Percentiles rank a stretch among this genome's conserved stretches.
These are phyloP conservation scores for Rubia balearica DNA, from an alignment of 305 asterid genomes.

Conservation along the genomic window DNA sequence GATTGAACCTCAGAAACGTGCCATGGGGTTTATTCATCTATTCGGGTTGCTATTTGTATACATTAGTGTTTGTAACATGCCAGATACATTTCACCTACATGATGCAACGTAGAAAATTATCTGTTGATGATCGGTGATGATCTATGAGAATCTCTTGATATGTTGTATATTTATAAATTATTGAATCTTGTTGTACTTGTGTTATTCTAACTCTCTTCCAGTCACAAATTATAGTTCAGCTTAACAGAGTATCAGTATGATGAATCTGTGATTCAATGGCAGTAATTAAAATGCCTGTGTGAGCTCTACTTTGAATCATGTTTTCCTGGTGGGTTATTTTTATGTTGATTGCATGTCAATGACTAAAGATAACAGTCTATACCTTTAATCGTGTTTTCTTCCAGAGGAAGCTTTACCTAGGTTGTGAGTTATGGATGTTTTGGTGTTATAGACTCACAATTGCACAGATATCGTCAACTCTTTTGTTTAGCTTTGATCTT, in stretches of 20 bases:
- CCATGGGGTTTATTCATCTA: too few relatives aligned
- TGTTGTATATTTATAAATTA: not conserved
- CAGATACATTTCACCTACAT: not conserved
- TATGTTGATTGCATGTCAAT: not conserved
- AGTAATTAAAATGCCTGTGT: not conserved
- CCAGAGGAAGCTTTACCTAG: not conserved
- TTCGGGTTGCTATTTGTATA: too few relatives aligned
- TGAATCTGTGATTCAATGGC: not conserved
- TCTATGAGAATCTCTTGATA: not conserved
- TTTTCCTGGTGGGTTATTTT: not conserved
- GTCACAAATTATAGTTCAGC: not conserved
- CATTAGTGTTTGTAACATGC: not conserved
- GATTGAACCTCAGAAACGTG: too few relatives aligned
- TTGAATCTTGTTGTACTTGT: not conserved
- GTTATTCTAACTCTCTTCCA: not conserved
- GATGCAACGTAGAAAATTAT: not conserved
- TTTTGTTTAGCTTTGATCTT: not conserved
- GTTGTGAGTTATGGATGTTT: not conserved
- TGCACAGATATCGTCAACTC: not conserved
- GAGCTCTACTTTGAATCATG: not conserved
- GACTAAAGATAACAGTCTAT: not conserved
- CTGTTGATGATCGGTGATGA: constrained; percentile 6
- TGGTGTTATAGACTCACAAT: not conserved
- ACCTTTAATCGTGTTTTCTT: not conserved
- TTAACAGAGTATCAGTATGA: not conserved